phyloP scores from a whole-genome alignment of 169 alveolate genomes.

The Blepharisma undulans region DNA sequence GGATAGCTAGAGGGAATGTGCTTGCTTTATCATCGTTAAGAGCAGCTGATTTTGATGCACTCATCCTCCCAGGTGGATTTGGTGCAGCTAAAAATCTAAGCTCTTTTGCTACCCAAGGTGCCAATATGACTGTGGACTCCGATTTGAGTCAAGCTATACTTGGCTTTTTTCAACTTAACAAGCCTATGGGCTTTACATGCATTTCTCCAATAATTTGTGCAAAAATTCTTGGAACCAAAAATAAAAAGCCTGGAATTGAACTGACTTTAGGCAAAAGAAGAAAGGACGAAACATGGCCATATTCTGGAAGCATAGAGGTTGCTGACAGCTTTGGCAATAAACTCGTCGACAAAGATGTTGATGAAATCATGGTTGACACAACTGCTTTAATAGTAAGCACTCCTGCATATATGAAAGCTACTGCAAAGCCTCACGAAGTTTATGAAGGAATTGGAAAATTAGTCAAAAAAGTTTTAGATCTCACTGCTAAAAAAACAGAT shows the following conservation, averaged over 20 bases:
- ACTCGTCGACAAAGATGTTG: conserved; percentile 45
- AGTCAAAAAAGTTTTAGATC: conserved; percentile 35
- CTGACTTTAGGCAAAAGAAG: conserved; percentile 64
- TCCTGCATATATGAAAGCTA: conserved; percentile 69
- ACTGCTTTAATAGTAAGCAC: conserved; percentile 56
- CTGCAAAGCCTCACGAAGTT: conserved; percentile 49
- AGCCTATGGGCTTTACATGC: conserved; percentile 65
- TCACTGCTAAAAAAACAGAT: not conserved
- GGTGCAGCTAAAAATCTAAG: conserved; percentile 77
- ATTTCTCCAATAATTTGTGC: conserved; percentile 71
- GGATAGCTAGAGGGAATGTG: conserved; percentile 68
- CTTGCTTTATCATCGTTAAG: conserved; percentile 44
- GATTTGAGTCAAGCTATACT: conserved; percentile 39
- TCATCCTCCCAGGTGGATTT: conserved; percentile 79
- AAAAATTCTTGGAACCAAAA: conserved; percentile 51
- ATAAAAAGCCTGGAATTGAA: conserved; percentile 34
- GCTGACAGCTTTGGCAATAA: conserved; percentile 62
- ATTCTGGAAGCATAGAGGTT: conserved; percentile 60
- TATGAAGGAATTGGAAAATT: conserved; percentile 43
- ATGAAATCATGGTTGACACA: conserved; percentile 48
- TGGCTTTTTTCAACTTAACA: conserved; percentile 49
- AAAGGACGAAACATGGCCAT: conserved; percentile 57
- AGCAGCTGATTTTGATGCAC: conserved; percentile 54
- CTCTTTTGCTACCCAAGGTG: conserved; percentile 65
- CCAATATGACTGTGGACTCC: conserved; percentile 55